Conservation (phyloP, 768 basidiomycete genomes). For the Suillus subluteus region DNA sequence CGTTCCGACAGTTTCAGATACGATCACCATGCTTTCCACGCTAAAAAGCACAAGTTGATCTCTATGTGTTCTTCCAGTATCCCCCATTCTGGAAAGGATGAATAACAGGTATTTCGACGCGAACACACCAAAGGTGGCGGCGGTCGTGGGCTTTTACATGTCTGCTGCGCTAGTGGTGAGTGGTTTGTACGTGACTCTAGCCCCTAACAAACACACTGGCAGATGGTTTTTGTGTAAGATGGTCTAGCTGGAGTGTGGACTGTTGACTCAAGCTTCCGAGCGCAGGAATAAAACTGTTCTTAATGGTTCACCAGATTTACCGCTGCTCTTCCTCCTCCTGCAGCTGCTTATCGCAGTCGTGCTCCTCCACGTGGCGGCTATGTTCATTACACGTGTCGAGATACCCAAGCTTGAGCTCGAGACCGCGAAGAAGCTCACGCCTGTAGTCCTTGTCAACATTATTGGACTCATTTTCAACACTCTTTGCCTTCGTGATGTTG, state of each 20-base stretch:
- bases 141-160: conserved; percentile 84
- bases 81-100: conserved; percentile 12
- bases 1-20: background rate
- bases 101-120: conserved; percentile 30
- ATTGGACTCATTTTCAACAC: conserved; percentile 80
- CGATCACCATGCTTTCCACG: background rate
- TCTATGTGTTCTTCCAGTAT: background rate
- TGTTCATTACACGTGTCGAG: conserved; percentile 52
- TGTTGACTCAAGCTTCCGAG: conserved; percentile 5
- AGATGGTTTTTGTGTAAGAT: conserved; percentile 56
- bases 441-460: conserved; percentile 72
- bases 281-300: conserved; percentile 77
- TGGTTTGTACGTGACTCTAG: conserved; percentile 19
- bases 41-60: conserved; percentile 1
- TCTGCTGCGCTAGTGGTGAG: conserved; percentile 70
- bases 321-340: conserved; percentile 66
- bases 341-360: conserved; percentile 73
- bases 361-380: conserved; percentile 58
- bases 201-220: conserved; percentile 8
- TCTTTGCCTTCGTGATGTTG: conserved; percentile 75
- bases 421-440: conserved; percentile 59
- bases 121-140: conserved; percentile 57
- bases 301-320: conserved; percentile 65
- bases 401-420: conserved; percentile 58
- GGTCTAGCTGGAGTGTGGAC: background rate